Base-by-base conservation (phyloP, 2,329 filamentous ascomycete species). In the Neofusicoccum parvum region DNA sequence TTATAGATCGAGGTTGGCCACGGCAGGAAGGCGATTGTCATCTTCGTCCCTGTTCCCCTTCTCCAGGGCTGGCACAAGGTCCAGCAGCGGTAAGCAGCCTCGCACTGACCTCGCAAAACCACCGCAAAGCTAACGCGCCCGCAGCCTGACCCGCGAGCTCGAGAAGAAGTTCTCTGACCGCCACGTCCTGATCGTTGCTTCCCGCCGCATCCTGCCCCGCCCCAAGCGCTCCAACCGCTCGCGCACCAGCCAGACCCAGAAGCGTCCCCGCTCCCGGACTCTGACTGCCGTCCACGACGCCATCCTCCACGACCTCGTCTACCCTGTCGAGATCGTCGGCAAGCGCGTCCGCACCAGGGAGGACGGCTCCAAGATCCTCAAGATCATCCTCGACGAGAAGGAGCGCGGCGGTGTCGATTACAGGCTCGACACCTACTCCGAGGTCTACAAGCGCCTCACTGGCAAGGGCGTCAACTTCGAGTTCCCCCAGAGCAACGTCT, bases 151-250 rank as follows among this genome's bases (percentile, higher is more conserved):
- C 84, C 95, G 95, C 86, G 95, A 99, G 89, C 94, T 99, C 81
- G 95, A 99, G 91, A 99, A 99, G 93, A 99, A 99, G 88, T 99
- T 99, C 92, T 98, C 95, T 72, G 95, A 99, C 89, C 95, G 95
- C 85, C 95, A 99, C 85, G 95, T 99, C 83, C 88, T 99, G 83
- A 93, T 99, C 89, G 91, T 99, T 78, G 95, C 95, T 77, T 96
- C 94, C 80, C 95, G 95, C 88, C 95, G 95, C 84, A 99, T 99
- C 79, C 89, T 99, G 70, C 94, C 95, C 82, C 93, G 94, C 83
- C 95, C 95, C 83, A 97, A 97, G 92, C 94, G 94, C 82, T 97
- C 93, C 82, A 92, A 90, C 87, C 94, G 93, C 86, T 92, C 91
- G 75, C 94, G 95, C 88, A 94, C 94, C 86, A 92, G 87, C 81